Conservation (phyloP, 345 rosid genomes). For the Ceriops tagal region DNA sequence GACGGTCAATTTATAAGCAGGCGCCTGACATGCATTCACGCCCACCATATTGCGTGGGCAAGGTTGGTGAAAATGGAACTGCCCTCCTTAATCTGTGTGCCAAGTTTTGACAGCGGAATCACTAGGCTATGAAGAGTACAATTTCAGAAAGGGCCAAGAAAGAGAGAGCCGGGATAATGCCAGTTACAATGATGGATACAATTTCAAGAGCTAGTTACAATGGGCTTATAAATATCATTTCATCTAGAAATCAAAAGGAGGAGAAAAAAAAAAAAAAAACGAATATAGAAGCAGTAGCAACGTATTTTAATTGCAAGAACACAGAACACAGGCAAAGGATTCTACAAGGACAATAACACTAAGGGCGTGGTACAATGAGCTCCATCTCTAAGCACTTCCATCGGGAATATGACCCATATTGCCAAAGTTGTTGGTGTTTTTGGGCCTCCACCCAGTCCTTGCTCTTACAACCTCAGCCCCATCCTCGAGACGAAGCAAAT, state of each 20-base stretch:
- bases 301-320: constrained; percentile 22
- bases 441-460: constrained; percentile 87
- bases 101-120: too few relatives aligned
- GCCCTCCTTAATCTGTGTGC: too few relatives aligned
- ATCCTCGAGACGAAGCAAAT: constrained; percentile 78
- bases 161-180: neutral
- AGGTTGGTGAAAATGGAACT: too few relatives aligned
- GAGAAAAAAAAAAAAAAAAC: neutral
- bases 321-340: constrained; percentile 12
- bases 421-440: constrained; percentile 33
- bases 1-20: too few relatives aligned
- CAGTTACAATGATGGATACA: neutral
- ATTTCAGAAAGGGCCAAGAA: too few relatives aligned
- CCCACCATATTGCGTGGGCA: too few relatives aligned
- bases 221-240: constrained; percentile 20
- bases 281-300: constrained; percentile 21
- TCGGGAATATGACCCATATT: constrained; percentile 36
- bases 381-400: constrained; percentile 26
- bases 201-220: constrained; percentile 38
- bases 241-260: constrained; percentile 11
- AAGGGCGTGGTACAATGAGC: neutral
- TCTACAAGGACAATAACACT: constrained; percentile 28
- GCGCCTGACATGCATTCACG: too few relatives aligned
- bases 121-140: too few relatives aligned
- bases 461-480: constrained; percentile 91